Evolutionary conservation across 2,329 filamentous ascomycete species (phyloP), one percentile per base, ranked within the genome.

Genomic region (Botrytis elliptica): DNA sequence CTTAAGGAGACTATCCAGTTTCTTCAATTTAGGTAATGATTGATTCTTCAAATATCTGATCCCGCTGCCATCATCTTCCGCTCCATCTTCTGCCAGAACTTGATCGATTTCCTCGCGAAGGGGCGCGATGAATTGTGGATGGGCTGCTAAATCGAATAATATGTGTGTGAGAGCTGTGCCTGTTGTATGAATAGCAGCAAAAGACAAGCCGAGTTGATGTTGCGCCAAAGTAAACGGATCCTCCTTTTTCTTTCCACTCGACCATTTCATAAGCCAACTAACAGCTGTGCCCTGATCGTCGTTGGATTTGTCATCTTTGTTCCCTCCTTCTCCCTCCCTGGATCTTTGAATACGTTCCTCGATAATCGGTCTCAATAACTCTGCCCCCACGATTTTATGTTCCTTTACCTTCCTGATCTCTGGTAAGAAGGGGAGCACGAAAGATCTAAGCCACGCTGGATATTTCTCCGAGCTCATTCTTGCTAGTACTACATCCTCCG

Each of bases 181-280:
- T 0, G 86, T 88, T 0, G 86, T 87, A 74, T 87, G 85, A 42
- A 88, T 88, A 3, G 86, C 84, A 0, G 86, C 86, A 22, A 74
- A 72, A 22, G 72, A n/a, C 33, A 74, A 49, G 12, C 0, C 22
- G 29, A 71, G 20, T 14, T 71, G 69, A 20, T 40, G 12, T 7
- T 49, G 3, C 8, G 42, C 69, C 33, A 71, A 71, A 36, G 14
- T 3, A 38, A 8, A 8, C n/a, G 20, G 25, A 71, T 57, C 29
- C 20, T 62, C 42, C 55, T 40, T 33, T n/a, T 20, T 49, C 60
- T 67, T 72, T 38, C 44, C 70, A 67, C 44, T 38, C 16, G 62
- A 66, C 40, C n/a, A 67, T 73, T 52, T 71, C 69, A 71, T 46
- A 36, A 71, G 4, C 57, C 69, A 71, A 52, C 29, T 71, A 10